Conservation (phyloP, 164 flowering plant species). For the Magnolia sinica region DNA sequence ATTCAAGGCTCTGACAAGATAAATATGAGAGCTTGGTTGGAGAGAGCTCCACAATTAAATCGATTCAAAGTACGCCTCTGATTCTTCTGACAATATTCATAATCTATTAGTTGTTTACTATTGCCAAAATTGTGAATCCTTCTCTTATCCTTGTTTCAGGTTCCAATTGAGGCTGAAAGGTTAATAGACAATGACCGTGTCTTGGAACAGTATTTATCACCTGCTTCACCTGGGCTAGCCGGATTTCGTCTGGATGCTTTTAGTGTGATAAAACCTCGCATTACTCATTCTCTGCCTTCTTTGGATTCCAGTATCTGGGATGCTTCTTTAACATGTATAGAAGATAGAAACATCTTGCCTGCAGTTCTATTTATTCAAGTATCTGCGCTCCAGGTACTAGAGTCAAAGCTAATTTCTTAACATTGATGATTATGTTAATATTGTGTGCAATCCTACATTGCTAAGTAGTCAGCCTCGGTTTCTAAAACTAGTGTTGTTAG, state of each 20-base stretch:
- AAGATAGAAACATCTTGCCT: constrained; percentile 70
- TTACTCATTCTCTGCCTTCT: constrained; percentile 71
- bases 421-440: neutral
- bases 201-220: constrained; percentile 70
- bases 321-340: constrained; percentile 41
- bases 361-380: constrained; percentile 84
- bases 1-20: constrained; percentile 51
- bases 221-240: constrained; percentile 70
- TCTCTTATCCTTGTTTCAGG: constrained; percentile 38
- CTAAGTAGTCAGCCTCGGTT: neutral
- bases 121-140: neutral
- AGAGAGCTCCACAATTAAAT: constrained; percentile 61
- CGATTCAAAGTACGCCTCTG: constrained; percentile 65
- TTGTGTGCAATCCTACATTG: too few relatives aligned
- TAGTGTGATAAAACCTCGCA: constrained; percentile 70
- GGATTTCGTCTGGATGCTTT: constrained; percentile 95
- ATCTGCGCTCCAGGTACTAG: constrained; percentile 42
- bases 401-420: neutral
- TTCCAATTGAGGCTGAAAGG: constrained; percentile 82
- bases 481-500: neutral
- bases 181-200: constrained; percentile 52
- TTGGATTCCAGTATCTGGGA: constrained; percentile 34
- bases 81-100: constrained; percentile 3
- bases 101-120: neutral
- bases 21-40: constrained; percentile 62